phyloP scores from a whole-genome alignment of 169 alveolate species.

The Toxoplasma gondii region DNA sequence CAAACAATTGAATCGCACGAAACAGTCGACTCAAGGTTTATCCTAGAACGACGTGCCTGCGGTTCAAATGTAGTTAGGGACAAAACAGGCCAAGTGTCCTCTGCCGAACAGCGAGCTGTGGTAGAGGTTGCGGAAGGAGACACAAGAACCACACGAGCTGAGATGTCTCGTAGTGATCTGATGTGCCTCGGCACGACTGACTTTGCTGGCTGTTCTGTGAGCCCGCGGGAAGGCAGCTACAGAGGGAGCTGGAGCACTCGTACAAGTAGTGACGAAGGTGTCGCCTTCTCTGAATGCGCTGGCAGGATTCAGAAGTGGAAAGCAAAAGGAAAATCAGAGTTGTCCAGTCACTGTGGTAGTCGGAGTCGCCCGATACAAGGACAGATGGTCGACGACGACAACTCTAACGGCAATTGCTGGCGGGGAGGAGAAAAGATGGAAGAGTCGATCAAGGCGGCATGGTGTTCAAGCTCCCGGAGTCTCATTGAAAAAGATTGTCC shows the following conservation, averaged over 20 bases:
- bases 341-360: not conserved
- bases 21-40: not conserved
- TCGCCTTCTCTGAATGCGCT: not conserved
- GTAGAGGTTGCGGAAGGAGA: not conserved
- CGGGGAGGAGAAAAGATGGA: not conserved
- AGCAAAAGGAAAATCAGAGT: not conserved
- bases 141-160: not conserved
- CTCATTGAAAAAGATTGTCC: not conserved
- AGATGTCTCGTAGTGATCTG: not conserved
- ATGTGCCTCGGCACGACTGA: not conserved
- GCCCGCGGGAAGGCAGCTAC: not conserved
- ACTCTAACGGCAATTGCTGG: not conserved
- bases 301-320: not conserved
- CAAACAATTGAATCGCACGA: too few relatives aligned
- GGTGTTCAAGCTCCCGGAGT: not conserved
- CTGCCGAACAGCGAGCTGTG: not conserved
- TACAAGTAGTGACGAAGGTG: not conserved
- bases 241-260: conserved; percentile 15
- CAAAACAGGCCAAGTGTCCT: not conserved
- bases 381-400: not conserved
- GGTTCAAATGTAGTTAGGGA: not conserved
- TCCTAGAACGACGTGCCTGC: not conserved
- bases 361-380: not conserved
- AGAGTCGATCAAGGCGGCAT: not conserved
- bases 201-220: not conserved